Evolutionary conservation across 1,284 basidiomycete species (phyloP), one percentile per base, ranked within the genome.

Genomic region (Quambalaria eucalypti): DNA sequence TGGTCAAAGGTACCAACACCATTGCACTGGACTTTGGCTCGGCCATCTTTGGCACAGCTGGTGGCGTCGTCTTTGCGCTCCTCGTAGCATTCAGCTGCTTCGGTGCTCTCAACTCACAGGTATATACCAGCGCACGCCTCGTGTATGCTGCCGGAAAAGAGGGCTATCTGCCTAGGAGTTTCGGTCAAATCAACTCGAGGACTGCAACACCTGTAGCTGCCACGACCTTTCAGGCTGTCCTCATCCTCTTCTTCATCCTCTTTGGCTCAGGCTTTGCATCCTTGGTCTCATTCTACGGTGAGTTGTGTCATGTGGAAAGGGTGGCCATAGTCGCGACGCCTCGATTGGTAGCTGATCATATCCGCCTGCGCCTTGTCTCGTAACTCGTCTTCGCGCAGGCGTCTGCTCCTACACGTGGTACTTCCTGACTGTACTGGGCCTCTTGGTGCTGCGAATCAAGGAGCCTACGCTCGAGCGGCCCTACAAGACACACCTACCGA

Each of bases 21-120:
- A 89, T 96, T 19, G 92, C 90, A 0, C 57, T 75, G 16, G 93
- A 98, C 76, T 98, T 96, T 68, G 95, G 95, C 1, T 82, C 85
- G 53, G 84, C 83, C 0, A 78, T 93, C 2, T 87, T 92, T 61
- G 93, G 95, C 5, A 83, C 85, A 4, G 76, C 86, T 12, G 93
- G 95, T 21, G 91, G 88, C 0, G 82, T 85, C 1, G 69, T 93
- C 2, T 97, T 98, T 73, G 89, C 91, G 83, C 57, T 84, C 64
- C 14, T 92, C 79, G 93, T 98, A 2, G 88, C 90, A 1, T 83
- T 97, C 58, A 93, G 89, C 1, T 97, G 91, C 38, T 66, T 71
- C 16, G 64, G 64, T 12, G 64, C 66, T 19, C 49, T 69, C 4
- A 69, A 70, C 30, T 68, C 63, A 4, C 64, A 62, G 53, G 55